phyloP scores from a whole-genome alignment of 2,329 filamentous ascomycete genomes.

The Neofusicoccum ribis region DNA sequence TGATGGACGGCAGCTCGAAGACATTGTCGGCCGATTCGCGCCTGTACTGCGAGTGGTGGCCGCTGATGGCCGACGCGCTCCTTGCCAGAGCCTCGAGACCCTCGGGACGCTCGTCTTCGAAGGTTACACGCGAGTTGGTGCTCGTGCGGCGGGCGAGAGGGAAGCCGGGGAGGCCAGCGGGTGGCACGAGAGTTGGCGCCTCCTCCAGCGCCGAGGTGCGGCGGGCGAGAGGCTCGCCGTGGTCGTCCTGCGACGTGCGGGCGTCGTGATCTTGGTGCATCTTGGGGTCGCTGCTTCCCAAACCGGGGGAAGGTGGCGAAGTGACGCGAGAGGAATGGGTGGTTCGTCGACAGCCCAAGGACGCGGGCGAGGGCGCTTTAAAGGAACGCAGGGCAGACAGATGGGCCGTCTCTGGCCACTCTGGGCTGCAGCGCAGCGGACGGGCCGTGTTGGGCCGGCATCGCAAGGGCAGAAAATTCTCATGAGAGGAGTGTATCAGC shows the following conservation, averaged over 20 bases:
- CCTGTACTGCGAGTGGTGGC: conserved; percentile 13
- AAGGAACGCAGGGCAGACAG: neutral
- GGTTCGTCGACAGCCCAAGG: neutral
- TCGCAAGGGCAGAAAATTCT: neutral
- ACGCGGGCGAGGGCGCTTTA: neutral
- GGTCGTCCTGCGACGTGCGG: conserved; percentile 5
- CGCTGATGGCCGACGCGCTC: conserved; percentile 19
- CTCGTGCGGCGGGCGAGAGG: conserved; percentile 14
- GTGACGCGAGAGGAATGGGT: neutral
- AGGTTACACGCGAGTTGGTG: conserved; percentile 11
- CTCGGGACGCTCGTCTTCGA: conserved; percentile 6
- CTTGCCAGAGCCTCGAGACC: conserved; percentile 9
- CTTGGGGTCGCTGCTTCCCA: neutral
- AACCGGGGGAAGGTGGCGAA: neutral
- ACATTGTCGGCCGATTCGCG: conserved; percentile 11
- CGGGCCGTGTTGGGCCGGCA: neutral
- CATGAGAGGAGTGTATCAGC: conserved; percentile 12
- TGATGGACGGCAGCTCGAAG: conserved; percentile 13
- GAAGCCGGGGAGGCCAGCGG: conserved; percentile 14
- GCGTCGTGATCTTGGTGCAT: conserved; percentile 5
- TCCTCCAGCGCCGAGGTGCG: conserved; percentile 19
- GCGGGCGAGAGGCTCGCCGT: conserved; percentile 18
- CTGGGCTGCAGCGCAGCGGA: neutral
- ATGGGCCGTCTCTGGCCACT: neutral
- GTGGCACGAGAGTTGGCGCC: conserved; percentile 16